Base-by-base conservation (phyloP, 2,329 filamentous ascomycete species). In the Coniochaeta ligniaria region DNA sequence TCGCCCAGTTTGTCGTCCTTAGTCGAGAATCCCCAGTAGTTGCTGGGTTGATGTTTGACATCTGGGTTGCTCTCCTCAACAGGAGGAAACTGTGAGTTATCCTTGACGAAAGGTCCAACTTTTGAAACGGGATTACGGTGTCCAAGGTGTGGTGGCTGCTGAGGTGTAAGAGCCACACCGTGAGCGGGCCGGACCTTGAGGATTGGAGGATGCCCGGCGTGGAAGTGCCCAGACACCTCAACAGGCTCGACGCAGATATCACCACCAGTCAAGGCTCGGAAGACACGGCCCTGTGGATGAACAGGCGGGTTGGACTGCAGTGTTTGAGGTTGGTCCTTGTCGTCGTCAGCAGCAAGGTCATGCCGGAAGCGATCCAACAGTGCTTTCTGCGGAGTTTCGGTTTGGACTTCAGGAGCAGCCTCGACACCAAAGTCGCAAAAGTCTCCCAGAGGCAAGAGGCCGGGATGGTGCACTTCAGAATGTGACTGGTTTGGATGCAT, bases 401-500 rank as follows among this genome's bases (percentile, higher is more conserved):
- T 35, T 20, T 38, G 35, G 54, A 57, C 33, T 3, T 35, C 35
- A 3, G 35, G 35, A 12, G n/a, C 35, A 28, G 54, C 6, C 17
- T 38, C 54, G 17, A 36, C 31, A 12, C 54, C 54, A 24, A 24
- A 35, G 26, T 36, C 31, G 17, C 35, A 57, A 12, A 35, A 57
- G 17, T 57, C 54, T 3, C 9, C 54, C 33, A 57, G n/a, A 14
- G 28, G 54, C 35, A 57, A 26, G 54, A 38, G 54, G 2, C 54
- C 54, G 4, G n/a, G 54, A 36, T 57, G 54, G n/a, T 57, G 54
- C n/a, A 38, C 31, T 36, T 57, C 54, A 7, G 54, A 20, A 24
- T 57, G 54, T 2, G 54, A 57, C 54, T 57, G 31, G n/a, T 57
- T 57, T 38, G 54, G 54, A 38, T 57, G 35, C 54, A 57, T 35